Conservation (phyloP, 306 rosid species). For the Arachis hypogaea region DNA sequence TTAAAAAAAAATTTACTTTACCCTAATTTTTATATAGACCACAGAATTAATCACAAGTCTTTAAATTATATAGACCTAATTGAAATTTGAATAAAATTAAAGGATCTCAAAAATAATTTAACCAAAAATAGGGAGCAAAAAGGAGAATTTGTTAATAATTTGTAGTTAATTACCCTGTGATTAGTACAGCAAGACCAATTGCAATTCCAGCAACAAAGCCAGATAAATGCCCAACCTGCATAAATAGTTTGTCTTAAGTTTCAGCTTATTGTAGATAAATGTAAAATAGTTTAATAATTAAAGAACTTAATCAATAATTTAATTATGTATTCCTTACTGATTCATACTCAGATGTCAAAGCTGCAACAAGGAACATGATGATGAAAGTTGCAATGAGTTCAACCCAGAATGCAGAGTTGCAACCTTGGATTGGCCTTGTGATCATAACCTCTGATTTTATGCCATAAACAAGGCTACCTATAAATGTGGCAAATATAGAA, state of each 20-base stretch:
- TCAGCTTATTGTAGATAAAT: background rate
- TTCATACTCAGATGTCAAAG: constrained; percentile 61
- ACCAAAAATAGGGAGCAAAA: background rate
- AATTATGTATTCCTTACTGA: constrained; percentile 49
- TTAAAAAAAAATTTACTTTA: no score
- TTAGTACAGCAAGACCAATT: constrained; percentile 71
- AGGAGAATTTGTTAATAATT: background rate
- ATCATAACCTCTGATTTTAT: constrained; percentile 59
- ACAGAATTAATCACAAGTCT: no score
- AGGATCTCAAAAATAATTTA: no score
- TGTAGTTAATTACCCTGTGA: constrained; percentile 64
- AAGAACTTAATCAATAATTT: background rate
- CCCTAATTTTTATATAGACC: no score
- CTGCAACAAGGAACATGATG: constrained; percentile 70
- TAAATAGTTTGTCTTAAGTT: background rate
- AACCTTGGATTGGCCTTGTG: constrained; percentile 63
- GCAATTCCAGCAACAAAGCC: constrained; percentile 81
- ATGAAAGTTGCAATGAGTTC: constrained; percentile 82
- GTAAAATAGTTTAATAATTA: background rate
- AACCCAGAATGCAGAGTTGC: constrained; percentile 73
- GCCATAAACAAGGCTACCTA: constrained; percentile 64
- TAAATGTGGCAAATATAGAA: constrained; percentile 65
- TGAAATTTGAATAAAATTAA: no score
- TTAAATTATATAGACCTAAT: no score
- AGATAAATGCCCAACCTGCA: constrained; percentile 72